Conservation (phyloP, 2,329 filamentous ascomycete genomes). For the Fusarium sp. region DNA sequence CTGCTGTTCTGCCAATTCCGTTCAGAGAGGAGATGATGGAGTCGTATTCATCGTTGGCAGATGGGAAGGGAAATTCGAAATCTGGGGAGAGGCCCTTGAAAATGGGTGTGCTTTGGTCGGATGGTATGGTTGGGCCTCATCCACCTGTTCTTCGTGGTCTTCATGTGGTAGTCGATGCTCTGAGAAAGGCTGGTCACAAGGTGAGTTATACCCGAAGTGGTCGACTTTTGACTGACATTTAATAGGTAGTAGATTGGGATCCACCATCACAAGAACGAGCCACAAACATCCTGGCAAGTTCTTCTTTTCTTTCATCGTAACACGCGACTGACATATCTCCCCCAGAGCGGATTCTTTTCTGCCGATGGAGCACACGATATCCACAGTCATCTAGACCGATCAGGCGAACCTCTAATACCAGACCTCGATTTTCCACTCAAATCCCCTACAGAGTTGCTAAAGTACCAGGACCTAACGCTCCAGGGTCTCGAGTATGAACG, state of each 20-base stretch:
- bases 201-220: neutral
- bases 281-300: slow-evolving; percentile 19
- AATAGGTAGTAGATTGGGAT: slow-evolving; percentile 48
- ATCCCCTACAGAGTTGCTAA: slow-evolving; percentile 43
- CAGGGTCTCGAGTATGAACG: slow-evolving; percentile 66
- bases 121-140: slow-evolving; percentile 63
- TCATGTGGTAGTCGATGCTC: neutral
- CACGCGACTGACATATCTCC: neutral
- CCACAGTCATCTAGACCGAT: slow-evolving; percentile 61
- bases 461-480: slow-evolving; percentile 61
- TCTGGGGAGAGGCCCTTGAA: slow-evolving; percentile 54
- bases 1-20: slow-evolving; percentile 72
- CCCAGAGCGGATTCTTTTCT: slow-evolving; percentile 46
- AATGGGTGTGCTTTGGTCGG: slow-evolving; percentile 66
- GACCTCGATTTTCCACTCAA: slow-evolving; percentile 54
- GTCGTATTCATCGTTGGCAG: slow-evolving; percentile 52
- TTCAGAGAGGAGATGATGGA: slow-evolving; percentile 66
- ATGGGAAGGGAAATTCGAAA: neutral
- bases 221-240: rapidly evolving
- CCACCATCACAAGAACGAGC: slow-evolving; percentile 24
- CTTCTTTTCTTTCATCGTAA: rapidly evolving
- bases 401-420: slow-evolving; percentile 64
- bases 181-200: slow-evolving; percentile 55
- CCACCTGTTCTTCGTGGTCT: slow-evolving; percentile 65
- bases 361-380: slow-evolving; percentile 54